Conservation (phyloP, 192 early-diverging fungal genomes). For the Mortierella claussenii region DNA sequence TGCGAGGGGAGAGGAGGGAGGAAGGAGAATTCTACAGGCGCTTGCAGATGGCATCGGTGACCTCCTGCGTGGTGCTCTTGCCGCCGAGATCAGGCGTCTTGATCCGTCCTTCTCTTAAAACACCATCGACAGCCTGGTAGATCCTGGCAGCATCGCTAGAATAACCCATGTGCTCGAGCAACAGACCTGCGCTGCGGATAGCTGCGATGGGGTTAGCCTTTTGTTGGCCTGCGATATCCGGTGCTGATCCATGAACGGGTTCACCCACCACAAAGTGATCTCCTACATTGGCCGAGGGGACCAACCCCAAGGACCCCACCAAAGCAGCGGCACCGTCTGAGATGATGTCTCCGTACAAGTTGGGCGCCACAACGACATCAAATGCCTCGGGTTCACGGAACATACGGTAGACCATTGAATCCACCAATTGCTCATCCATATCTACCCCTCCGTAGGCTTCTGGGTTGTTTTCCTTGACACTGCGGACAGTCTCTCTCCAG, state of each 20-base stretch:
- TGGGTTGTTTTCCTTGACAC: conserved; percentile 72
- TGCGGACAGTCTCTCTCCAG: conserved; percentile 92
- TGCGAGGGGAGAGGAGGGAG: too few relatives aligned
- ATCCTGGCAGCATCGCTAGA: conserved; percentile 77
- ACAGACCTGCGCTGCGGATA: conserved; percentile 92
- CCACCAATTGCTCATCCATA: conserved; percentile 97
- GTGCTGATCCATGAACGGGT: conserved; percentile 96
- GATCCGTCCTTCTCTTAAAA: conserved; percentile 67
- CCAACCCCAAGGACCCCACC: conserved; percentile 94
- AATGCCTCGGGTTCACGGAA: conserved; percentile 97
- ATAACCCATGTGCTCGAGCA: conserved; percentile 89
- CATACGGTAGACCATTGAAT: conserved; percentile 99
- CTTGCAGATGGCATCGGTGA: conserved; percentile 86
- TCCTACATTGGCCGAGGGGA: conserved; percentile 96
- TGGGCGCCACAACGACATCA: conserved; percentile 97
- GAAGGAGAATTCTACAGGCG: conserved; percentile 69
- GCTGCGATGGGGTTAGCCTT: conserved; percentile 97
- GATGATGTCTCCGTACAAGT: conserved; percentile 98
- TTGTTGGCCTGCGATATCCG: conserved; percentile 97
- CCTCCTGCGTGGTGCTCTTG: conserved; percentile 80
- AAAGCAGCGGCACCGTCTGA: conserved; percentile 96
- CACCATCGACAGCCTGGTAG: conserved; percentile 87
- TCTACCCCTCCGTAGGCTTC: conserved; percentile 69
- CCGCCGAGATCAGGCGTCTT: conserved; percentile 94
- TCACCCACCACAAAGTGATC: conserved; percentile 96